phyloP scores from a whole-genome alignment of 148 eudicot species.

The Heliosperma pusillum region DNA sequence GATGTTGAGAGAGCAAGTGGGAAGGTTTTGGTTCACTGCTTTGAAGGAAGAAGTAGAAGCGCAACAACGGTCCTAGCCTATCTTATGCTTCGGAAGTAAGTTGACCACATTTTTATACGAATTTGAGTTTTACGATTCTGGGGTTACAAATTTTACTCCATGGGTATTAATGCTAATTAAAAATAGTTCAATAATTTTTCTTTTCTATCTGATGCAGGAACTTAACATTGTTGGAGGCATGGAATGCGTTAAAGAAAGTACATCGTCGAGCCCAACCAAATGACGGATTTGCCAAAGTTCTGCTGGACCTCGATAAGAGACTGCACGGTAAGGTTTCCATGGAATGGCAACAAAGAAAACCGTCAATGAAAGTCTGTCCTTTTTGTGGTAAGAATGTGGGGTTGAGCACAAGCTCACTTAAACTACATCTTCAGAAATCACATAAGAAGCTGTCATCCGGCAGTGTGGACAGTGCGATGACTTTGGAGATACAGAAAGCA shows the following conservation, averaged over 20 bases:
- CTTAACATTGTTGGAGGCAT: constrained; percentile 66
- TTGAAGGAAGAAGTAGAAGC: constrained; percentile 98
- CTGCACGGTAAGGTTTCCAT: constrained; percentile 88
- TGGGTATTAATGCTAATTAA: neutral
- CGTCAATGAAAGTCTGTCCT: constrained; percentile 86
- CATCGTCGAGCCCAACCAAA: constrained; percentile 97
- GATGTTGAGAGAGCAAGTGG: constrained; percentile 67
- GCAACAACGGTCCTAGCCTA: constrained; percentile 88
- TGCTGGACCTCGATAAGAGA: constrained; percentile 64
- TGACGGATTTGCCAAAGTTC: constrained; percentile 85
- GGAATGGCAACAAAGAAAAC: constrained; percentile 96
- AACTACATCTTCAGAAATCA: constrained; percentile 88
- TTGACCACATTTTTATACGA: neutral
- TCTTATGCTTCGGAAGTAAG: constrained; percentile 91
- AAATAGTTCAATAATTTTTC: neutral
- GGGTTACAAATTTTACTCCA: neutral
- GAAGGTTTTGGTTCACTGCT: constrained; percentile 96
- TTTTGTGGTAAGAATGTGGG: constrained; percentile 95
- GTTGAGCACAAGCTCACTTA: constrained; percentile 88
- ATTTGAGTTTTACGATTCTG: neutral
- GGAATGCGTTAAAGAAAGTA: constrained; percentile 75
- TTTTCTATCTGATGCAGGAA: constrained; percentile 46
- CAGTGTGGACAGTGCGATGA: constrained; percentile 98
- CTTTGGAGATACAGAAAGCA: constrained; percentile 90
- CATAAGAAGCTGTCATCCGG: constrained; percentile 91